Evolutionary conservation across 164 flowering plant genomes (phyloP), one percentile per base, ranked within the genome.

Genomic region (Stephania cephalantha): DNA sequence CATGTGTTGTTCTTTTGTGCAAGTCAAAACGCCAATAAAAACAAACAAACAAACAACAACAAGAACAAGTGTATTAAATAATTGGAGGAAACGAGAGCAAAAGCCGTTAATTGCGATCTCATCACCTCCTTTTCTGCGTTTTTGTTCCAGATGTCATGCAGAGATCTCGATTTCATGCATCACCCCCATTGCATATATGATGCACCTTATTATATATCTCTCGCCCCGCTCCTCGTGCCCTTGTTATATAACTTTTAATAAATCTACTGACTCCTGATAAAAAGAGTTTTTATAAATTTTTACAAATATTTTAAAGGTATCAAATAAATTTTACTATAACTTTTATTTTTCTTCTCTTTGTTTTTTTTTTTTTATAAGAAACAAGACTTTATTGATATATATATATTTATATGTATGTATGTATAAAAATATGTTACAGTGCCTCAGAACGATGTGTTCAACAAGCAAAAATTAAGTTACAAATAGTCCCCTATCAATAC

Each of bases 21-120:
- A 77, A 79, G 81, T 84, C 82, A 80, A 82, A 70, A 76, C 68
- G 71, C 71, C 71, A 75, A 45, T 25, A 25, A 25, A 25, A 25
- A 25, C 25, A 73, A 73, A 25, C 22, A 11, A 5, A 71, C 17
- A 5, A 30, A 76, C 71, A 70, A 69, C 29, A 75, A 25, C 25
- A 25, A 25, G 0, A 46, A 58, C 29, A 55, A 22, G 46, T 64
- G 46, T 25, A 25, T 52, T 53, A 77, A 71, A 71, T 35, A 61
- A 69, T 58, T 58, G 64, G 64, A 12, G 13, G 64, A 15, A 58
- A n/a, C 20, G 64, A 15, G 64, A 58, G 64, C n/a, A 84, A 85
- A 83, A 80, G 88, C 88, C 85, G 84, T 77, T 74, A 84, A 86
- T 86, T 77, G 46, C 86, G 88, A 73, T 76, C 71, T 74, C 42